phyloP scores from a whole-genome alignment of 202 grass and related monocot species.

The Setaria viridis region DNA sequence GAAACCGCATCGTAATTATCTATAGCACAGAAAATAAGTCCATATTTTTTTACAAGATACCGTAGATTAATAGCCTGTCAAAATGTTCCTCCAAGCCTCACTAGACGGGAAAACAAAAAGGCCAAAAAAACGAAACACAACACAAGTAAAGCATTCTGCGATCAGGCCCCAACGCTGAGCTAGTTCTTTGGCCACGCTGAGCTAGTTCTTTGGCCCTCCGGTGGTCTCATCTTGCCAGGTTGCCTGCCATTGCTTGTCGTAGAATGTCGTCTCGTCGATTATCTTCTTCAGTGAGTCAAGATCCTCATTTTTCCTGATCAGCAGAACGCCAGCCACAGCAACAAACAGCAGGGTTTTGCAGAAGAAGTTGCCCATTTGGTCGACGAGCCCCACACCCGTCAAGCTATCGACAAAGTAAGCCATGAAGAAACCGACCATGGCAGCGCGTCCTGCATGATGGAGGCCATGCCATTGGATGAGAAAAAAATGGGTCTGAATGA shows the following conservation, averaged over 20 bases:
- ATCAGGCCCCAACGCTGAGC: background rate
- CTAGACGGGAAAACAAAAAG: constrained; percentile 32
- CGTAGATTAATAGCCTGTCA: constrained; percentile 21
- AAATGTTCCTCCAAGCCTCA: constrained; percentile 31
- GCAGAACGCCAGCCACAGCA: constrained; percentile 72
- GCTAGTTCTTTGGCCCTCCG: constrained; percentile 49
- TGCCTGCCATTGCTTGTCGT: constrained; percentile 97
- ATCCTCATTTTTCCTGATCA: constrained; percentile 91
- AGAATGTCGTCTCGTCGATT: constrained; percentile 86
- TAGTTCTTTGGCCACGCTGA: constrained; percentile 58
- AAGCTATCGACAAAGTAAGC: constrained; percentile 95
- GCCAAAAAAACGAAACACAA: constrained; percentile 6
- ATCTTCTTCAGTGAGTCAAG: constrained; percentile 74
- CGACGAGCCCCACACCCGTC: constrained; percentile 82
- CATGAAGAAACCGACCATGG: constrained; percentile 99
- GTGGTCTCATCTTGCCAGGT: constrained; percentile 87
- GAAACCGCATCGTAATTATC: background rate
- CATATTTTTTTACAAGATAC: constrained; percentile 47
- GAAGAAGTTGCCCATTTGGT: constrained; percentile 93
- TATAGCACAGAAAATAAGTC: constrained; percentile 38
- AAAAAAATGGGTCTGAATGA: constrained; percentile 19
- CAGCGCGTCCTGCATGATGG: constrained; percentile 72
- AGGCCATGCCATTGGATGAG: background rate
- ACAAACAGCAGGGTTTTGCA: constrained; percentile 94
- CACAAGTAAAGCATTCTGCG: background rate